These are phyloP conservation scores for Edaphochlamys debaryana DNA, from an alignment of 139 green algal genomes.

Conservation along the genomic window DNA sequence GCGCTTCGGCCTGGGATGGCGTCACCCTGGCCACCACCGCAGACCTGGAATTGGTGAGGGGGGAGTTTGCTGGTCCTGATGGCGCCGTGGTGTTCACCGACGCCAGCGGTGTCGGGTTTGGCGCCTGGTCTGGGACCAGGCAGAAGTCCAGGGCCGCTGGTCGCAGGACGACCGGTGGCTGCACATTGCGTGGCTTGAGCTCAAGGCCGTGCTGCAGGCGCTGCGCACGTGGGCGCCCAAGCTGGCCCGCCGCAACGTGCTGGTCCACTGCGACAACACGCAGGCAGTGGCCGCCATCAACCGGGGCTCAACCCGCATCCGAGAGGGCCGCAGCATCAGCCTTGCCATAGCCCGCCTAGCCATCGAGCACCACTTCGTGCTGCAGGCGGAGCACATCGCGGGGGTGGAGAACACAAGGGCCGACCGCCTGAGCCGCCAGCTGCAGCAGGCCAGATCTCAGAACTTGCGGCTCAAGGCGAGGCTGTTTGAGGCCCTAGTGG, in stretches of 20 bases:
- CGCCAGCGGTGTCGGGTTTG: slow-evolving; percentile 8
- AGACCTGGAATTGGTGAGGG: slow-evolving; percentile 11
- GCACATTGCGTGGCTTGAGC: slow-evolving; percentile 19
- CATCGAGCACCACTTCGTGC: too few species aligned
- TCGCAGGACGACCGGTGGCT: not conserved
- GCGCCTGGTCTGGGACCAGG: not conserved
- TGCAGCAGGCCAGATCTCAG: not conserved
- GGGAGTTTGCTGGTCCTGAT: not conserved
- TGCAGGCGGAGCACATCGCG: not conserved
- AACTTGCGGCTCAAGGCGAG: not conserved
- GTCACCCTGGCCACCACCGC: not conserved
- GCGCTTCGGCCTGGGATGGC: not conserved
- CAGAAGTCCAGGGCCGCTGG: not conserved
- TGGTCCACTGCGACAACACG: slow-evolving; percentile 22
- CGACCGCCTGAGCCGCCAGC: not conserved
- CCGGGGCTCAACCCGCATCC: not conserved
- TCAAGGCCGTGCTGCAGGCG: slow-evolving; percentile 1
- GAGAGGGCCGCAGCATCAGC: not conserved
- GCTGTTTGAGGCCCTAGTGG: not conserved
- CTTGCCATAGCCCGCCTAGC: not conserved
- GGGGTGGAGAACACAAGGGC: not conserved
- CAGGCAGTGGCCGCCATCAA: slow-evolving; percentile 16
- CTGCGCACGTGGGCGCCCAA: not conserved
- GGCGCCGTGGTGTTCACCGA: slow-evolving; percentile 26
- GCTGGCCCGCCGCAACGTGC: not conserved